Evolutionary conservation across 306 rosid species (phyloP), one percentile per base, ranked within the genome.

Genomic region (Fragaria vesca): DNA sequence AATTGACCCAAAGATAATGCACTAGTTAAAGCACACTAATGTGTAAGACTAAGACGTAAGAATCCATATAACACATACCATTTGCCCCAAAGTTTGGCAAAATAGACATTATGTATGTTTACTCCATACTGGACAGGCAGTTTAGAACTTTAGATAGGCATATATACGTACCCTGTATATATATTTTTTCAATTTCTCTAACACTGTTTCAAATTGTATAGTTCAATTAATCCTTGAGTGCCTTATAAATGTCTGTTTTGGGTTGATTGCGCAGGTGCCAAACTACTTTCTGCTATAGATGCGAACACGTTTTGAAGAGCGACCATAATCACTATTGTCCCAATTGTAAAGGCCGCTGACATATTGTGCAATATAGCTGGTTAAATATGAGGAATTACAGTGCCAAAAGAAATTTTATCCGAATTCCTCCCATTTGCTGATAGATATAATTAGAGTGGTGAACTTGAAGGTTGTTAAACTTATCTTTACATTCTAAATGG

Each of bases 251-350:
- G 26, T 73, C 24, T 15, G 5, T 26, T 74, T 74, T 43, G 16
- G n/a, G 55, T 57, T 58, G 77, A 58, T 58, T 42, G 38, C 21
- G 57, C 69, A 60, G 78, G 78, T 74, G 78, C 58, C 46, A 34
- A 43, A 74, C 78, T 43, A 20, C 45, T 5, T 74, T 74, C 69
- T 74, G 78, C 57, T 74, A 74, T 57, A 58, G 57, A 45, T 60
- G 78, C 20, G 78, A 66, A 15, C 38, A 60, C 9, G 3, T 74
- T 8, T 43, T 74, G 6, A 17, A 17, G 32, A 21, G 8, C 16
- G 26, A 16, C 30, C 30, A 2, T 43, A 0, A 7, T 18, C 78
- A 74, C 58, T 42, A 74, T 74, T 74, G 78, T 26, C 78, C 69
- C 43, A 58, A 18, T 17, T 60, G 69, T 43, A 9, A 30, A 36